Conservation (phyloP, 2,329 filamentous ascomycete species). For the Basipetospora chlamydospora region DNA sequence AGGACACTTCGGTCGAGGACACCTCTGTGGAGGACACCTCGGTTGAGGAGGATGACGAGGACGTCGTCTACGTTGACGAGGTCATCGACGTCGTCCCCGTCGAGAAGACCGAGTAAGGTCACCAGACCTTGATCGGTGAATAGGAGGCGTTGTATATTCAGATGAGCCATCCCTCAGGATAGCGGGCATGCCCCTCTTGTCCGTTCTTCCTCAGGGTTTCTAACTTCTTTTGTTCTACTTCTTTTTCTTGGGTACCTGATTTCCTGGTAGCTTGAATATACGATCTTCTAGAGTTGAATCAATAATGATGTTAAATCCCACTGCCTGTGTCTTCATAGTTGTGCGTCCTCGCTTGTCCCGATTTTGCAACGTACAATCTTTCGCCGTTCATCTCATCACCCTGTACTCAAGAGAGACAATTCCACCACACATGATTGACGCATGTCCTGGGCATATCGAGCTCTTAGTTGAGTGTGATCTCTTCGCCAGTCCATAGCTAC, state of each 20-base stretch:
- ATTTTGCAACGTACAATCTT: no score
- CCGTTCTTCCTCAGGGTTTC: no score
- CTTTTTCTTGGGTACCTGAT: slow-evolving; percentile 2
- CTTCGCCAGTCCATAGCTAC: no score
- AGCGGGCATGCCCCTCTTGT: background rate
- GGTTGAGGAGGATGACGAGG: slow-evolving; percentile 18
- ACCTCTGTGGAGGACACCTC: slow-evolving; percentile 13
- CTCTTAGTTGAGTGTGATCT: no score
- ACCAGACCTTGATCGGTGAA: background rate
- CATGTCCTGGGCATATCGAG: no score
- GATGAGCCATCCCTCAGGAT: slow-evolving; percentile 1
- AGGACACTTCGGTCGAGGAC: slow-evolving; percentile 22
- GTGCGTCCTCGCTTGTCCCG: no score
- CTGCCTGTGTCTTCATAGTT: no score
- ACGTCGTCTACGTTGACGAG: slow-evolving; percentile 9
- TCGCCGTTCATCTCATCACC: no score
- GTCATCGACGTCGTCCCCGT: slow-evolving; percentile 3
- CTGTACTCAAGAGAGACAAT: no score
- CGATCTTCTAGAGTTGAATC: slow-evolving; percentile 4
- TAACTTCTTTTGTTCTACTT: background rate
- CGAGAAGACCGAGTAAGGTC: slow-evolving; percentile 13
- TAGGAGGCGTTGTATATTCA: background rate
- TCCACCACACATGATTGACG: no score
- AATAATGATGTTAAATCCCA: no score
- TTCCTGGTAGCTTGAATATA: slow-evolving; percentile 2